Base-by-base conservation (phyloP, 2,329 filamentous ascomycete genomes). In the Aspergillus tubingensis region DNA sequence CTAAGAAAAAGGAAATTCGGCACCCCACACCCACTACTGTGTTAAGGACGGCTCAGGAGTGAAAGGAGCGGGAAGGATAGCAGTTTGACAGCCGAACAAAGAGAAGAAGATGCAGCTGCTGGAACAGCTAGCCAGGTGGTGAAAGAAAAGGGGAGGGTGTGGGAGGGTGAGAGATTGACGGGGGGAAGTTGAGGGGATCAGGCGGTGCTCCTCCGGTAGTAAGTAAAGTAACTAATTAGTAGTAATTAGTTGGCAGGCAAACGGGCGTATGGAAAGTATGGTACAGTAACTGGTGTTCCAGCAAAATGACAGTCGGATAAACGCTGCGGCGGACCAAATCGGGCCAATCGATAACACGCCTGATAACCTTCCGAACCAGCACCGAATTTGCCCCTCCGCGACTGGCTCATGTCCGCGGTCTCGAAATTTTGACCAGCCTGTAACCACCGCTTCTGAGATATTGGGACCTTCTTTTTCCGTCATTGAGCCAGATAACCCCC, bases 341-440 rank as follows among this genome's bases (percentile, higher is more conserved):
- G 36, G 63, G 57, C 68, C 68, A 70, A 71, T 72, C 67, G 70
- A 71, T 73, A 71, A 71, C 67, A 58, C 59, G 57, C 59, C 59
- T 65, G 67, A 69, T 71, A 66, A 67, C 65, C 62, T 62, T 62
- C 63, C 57, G 60, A 57, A 67, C 57, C 58, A 57, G 43, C 15
- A 56, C 61, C 50, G 54, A 63, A 44, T 63, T 59, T 65, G 60
- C 62, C 63, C 59, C 63, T 61, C 61, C 47, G 53, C 44, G 25
- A 57, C 39, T 19, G 25, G 36, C 32, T 21, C 41, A 11, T 32
- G 15, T 30, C 17, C 52, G n/a, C 27, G 11, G 44, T 39, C 23
- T 54, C 47, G 30, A 55, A 49, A n/a, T 39, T 38, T 27, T 30
- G 3, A 30, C 13, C 23, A 25, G 23, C 44, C 39, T 58, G 25